Evolutionary conservation across 2,329 filamentous ascomycete genomes (phyloP), one percentile per base, ranked within the genome.

Genomic region (Pseudogymnoascus sp.): DNA sequence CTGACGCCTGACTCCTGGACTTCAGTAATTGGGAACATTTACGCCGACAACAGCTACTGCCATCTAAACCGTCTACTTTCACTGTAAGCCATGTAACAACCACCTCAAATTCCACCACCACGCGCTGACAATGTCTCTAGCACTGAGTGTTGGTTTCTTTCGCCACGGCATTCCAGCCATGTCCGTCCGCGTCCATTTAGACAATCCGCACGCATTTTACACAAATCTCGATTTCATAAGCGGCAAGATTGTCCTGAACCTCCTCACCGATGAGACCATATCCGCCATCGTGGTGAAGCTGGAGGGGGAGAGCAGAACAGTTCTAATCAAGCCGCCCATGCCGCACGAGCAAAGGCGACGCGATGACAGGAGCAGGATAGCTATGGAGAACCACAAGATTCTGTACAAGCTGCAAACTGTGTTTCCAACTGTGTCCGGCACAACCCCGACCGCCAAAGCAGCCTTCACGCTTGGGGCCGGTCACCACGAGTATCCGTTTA

Each of bases 211-310:
- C 66, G 81, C 85, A 67, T 88, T 89, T 78, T 91, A 88, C 74
- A 93, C 90, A 60, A 93, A 93, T 71, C 84, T 92, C 69, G 90
- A 93, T 74, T 77, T 83, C 65, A 82, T 94, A 64, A 81, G 79
- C 31, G 90, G 90, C 61, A 79, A 81, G 63, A 75, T 87, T 29
- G 71, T 85, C 59, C 74, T 88, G 31, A 73, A 70, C 17, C 75
- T 87, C 66, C 85, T 82, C 60, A 88, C 87, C 66, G 77, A 89
- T 61, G 90, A 93, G 73, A 80, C 83, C 62, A 81, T 93, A 59
- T 84, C 84, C 58, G 88, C 85, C 60, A 86, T 94, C 65, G 80
- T 91, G 38, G 89, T 93, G 70, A 94, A 94, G 78, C 83, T 94
- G 33, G 90, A 94, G 72, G 90, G 90, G 67, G 89, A 94, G 75